Conservation (phyloP, 225 moss, liverwort and hornwort species). For the Antitrichia curtipendula region DNA sequence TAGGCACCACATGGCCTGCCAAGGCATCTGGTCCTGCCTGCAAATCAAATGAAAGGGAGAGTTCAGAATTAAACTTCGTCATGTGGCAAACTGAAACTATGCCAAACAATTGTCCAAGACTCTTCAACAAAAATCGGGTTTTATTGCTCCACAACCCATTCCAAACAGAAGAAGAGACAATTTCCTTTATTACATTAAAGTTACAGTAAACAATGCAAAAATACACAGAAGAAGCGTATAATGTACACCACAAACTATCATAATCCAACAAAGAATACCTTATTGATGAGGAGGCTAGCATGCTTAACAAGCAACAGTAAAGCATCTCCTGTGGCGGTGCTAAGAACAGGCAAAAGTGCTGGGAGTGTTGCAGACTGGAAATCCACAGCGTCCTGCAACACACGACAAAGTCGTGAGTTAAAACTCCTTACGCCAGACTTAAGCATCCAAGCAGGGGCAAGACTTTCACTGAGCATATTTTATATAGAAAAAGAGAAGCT, state of each 20-base stretch:
- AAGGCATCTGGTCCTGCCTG: slow-evolving; percentile 90
- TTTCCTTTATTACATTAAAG: background rate
- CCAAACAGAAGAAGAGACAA: background rate
- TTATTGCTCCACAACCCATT: background rate
- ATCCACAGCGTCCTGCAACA: slow-evolving; percentile 70
- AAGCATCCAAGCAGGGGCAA: background rate
- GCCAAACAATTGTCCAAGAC: background rate
- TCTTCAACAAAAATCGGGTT: background rate
- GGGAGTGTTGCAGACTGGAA: slow-evolving; percentile 80
- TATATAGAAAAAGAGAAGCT: background rate
- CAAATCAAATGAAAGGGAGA: background rate
- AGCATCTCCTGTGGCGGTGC: slow-evolving; percentile 68
- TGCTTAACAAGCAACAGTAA: slow-evolving; percentile 85
- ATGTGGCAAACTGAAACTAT: background rate
- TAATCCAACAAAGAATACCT: slow-evolving; percentile 23
- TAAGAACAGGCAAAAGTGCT: slow-evolving; percentile 74
- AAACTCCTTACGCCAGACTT: background rate
- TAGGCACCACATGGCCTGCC: slow-evolving; percentile 72
- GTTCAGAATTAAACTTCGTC: background rate
- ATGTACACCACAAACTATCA: background rate
- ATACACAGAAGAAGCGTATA: background rate
- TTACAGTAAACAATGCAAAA: background rate
- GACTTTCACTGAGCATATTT: background rate
- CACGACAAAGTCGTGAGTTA: background rate
- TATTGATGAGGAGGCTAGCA: slow-evolving; percentile 79